phyloP scores from a whole-genome alignment of 1,284 basidiomycete genomes.

The Tilletia setariae region DNA sequence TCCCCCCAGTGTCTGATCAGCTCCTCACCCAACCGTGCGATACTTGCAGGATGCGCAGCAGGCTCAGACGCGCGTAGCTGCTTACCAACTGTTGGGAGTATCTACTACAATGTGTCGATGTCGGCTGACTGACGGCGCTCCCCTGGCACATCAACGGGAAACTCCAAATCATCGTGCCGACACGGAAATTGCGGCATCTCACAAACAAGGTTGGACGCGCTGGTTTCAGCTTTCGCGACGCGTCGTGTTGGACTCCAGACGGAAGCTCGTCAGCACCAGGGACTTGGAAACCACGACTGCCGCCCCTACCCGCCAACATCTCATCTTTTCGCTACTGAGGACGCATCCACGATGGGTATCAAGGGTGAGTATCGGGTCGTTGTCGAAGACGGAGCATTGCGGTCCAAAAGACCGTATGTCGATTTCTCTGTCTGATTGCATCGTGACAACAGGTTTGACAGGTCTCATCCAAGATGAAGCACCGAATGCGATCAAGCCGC shows the following conservation, averaged over 20 bases:
- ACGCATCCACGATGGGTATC: constrained; percentile 21
- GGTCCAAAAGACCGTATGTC: not conserved
- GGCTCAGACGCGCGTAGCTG: too few relatives aligned
- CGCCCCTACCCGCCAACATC: not conserved
- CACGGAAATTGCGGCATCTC: not conserved
- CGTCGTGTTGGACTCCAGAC: not conserved
- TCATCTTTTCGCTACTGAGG: not conserved
- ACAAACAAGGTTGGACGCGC: too few relatives aligned
- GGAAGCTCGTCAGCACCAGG: too few relatives aligned
- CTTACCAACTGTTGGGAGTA: too few relatives aligned
- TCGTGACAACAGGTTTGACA: constrained; percentile 68
- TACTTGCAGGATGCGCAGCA: too few relatives aligned
- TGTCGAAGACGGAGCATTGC: constrained; percentile 5
- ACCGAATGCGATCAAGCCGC: constrained; percentile 78
- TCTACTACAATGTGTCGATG: too few relatives aligned
- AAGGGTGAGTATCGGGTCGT: constrained; percentile 8
- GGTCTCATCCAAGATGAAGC: constrained; percentile 80
- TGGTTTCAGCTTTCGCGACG: not conserved
- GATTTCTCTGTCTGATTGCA: not conserved
- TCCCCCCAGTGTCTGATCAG: too few relatives aligned
- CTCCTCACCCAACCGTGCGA: too few relatives aligned
- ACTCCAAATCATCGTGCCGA: too few relatives aligned
- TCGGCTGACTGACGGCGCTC: too few relatives aligned
- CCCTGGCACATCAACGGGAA: too few relatives aligned
- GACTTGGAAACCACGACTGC: not conserved